phyloP scores from a whole-genome alignment of 2,329 filamentous ascomycete genomes.

The Botrytis aclada region DNA sequence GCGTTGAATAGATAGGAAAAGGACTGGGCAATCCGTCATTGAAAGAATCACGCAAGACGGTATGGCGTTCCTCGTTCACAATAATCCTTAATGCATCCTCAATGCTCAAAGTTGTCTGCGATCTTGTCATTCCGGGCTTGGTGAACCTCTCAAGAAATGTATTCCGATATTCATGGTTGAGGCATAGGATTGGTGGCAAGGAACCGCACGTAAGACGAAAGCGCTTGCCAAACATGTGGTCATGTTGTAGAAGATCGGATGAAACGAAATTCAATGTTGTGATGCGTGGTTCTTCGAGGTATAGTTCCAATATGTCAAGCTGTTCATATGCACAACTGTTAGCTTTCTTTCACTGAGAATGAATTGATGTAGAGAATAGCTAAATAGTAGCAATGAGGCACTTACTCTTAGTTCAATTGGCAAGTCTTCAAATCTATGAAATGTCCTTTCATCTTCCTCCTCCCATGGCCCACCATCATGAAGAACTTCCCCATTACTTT shows the following conservation, averaged over 20 bases:
- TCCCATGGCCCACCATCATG: too few relatives aligned
- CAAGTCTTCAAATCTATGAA: neutral
- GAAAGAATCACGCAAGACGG: neutral
- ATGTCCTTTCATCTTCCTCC: neutral
- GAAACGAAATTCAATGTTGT: neutral
- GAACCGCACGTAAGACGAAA: neutral
- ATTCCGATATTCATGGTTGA: constrained; percentile 4
- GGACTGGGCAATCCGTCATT: neutral
- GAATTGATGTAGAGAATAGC: fast-evolving
- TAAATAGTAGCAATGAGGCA: fast-evolving
- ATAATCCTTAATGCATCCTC: neutral
- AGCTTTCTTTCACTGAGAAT: neutral
- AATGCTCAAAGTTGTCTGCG: neutral
- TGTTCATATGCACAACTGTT: neutral
- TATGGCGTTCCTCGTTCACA: neutral
- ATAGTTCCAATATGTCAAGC: neutral
- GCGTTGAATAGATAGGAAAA: neutral
- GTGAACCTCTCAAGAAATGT: neutral
- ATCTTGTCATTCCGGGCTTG: neutral
- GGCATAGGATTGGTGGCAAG: neutral
- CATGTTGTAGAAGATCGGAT: neutral
- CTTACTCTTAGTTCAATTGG: neutral
- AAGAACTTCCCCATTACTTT: neutral
- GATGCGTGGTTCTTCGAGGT: neutral
- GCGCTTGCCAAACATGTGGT: neutral